Conservation (phyloP, 805 yeast genomes). For the Monosporozyma solicola region DNA sequence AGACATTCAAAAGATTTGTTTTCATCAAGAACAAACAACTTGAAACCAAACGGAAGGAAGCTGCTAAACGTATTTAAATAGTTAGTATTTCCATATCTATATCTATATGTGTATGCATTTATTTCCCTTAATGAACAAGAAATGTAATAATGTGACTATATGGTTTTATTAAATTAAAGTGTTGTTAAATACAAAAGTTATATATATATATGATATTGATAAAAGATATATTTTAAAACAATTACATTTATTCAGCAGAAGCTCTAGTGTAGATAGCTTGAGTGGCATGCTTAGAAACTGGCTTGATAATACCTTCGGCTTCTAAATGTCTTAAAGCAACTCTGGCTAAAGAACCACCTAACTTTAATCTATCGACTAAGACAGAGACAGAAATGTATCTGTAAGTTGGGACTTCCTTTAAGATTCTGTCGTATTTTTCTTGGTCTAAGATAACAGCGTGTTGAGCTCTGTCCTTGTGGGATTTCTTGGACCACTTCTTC, state of each 20-base stretch:
- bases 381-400: slow-evolving; percentile 97
- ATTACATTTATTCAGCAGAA: slow-evolving; percentile 46
- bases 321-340: slow-evolving; percentile 94
- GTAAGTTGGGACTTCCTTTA: slow-evolving; percentile 99
- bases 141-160: background rate
- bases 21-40: slow-evolving; percentile 31
- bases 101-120: background rate
- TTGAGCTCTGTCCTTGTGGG: slow-evolving; percentile 99
- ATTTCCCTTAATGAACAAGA: background rate
- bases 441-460: slow-evolving; percentile 96
- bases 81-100: background rate
- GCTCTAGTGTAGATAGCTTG: slow-evolving; percentile 94
- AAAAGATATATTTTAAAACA: background rate
- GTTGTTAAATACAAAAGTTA: background rate
- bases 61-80: background rate
- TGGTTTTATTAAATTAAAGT: background rate
- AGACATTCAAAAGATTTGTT: slow-evolving; percentile 32
- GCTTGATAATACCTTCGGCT: slow-evolving; percentile 88
- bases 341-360: slow-evolving; percentile 98
- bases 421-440: slow-evolving; percentile 97
- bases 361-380: slow-evolving; percentile 97
- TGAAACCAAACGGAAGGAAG: slow-evolving; percentile 15
- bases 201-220: background rate
- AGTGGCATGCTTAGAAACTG: slow-evolving; percentile 90
- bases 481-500: slow-evolving; percentile 99